Conservation (phyloP, 371 early-diverging fungal genomes). For the Blastocladiella emersonii region DNA sequence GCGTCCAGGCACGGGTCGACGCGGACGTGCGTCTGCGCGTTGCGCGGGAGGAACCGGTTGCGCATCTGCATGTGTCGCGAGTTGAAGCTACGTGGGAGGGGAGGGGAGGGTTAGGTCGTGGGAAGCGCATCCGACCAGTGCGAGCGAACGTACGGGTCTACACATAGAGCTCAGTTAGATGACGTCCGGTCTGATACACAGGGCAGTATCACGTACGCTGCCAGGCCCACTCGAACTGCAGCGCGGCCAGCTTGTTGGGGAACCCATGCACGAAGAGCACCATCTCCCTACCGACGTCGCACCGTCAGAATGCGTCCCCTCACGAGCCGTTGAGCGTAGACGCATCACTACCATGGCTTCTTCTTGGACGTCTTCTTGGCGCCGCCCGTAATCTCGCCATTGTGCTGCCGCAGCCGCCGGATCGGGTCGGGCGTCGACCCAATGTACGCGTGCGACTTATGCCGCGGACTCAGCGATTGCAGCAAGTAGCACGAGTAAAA, state of each 20-base stretch:
- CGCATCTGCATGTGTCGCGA: not conserved
- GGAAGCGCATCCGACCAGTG: too few species aligned
- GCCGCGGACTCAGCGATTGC: conserved; percentile 21
- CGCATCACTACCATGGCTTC: conserved; percentile 34
- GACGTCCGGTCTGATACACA: too few species aligned
- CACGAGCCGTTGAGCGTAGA: not conserved
- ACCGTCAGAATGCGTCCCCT: conserved; percentile 8
- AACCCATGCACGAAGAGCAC: conserved; percentile 40
- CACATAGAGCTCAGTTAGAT: not conserved
- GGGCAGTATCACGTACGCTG: conserved; percentile 12
- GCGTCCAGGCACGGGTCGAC: not conserved
- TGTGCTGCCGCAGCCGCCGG: conserved; percentile 43
- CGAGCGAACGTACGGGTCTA: not conserved
- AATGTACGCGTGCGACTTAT: conserved; percentile 31
- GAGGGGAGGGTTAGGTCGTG: too few species aligned
- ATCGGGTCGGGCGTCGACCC: conserved; percentile 49
- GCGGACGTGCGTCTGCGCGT: not conserved
- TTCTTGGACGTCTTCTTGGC: conserved; percentile 39
- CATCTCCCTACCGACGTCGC: too few species aligned
- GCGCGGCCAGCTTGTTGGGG: conserved; percentile 33
- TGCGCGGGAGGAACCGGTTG: not conserved
- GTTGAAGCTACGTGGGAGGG: too few species aligned
- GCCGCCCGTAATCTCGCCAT: conserved; percentile 42
- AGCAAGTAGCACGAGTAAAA: conserved; percentile 41
- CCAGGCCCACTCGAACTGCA: conserved; percentile 57